A percentile compares a stretch with the other conserved stretches of the same genome.
Evolutionary conservation across 805 yeast genomes (phyloP).

Genomic region (Metschnikowia lochheadii): DNA sequence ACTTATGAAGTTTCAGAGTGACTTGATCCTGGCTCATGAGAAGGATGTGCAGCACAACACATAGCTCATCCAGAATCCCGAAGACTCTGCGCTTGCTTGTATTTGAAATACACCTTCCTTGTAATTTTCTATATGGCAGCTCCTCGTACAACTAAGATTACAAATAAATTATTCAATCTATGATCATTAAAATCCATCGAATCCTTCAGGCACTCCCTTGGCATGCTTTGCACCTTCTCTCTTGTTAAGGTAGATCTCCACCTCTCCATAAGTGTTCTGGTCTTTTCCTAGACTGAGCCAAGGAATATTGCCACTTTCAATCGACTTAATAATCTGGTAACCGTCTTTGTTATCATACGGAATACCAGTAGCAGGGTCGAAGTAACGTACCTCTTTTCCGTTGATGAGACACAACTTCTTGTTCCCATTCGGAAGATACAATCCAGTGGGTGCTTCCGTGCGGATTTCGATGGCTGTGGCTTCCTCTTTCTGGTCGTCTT

Average conservation of each 20-base stretch:
- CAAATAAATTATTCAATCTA: background rate
- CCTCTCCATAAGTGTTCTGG: slow-evolving; percentile 50
- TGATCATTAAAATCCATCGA: slow-evolving; percentile 40
- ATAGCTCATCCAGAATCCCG: background rate
- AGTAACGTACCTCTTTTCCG: slow-evolving; percentile 75
- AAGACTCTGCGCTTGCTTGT: background rate
- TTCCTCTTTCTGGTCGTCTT: slow-evolving; percentile 37
- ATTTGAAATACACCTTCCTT: background rate
- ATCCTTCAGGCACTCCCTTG: slow-evolving; percentile 85
- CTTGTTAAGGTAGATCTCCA: slow-evolving; percentile 39
- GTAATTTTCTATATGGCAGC: background rate
- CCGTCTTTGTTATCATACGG: slow-evolving; percentile 83
- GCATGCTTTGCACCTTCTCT: slow-evolving; percentile 66
- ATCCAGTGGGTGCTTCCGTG: slow-evolving; percentile 74
- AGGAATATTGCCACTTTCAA: slow-evolving; percentile 45
- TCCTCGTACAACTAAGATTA: background rate
- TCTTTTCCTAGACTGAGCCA: slow-evolving; percentile 52
- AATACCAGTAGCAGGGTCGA: slow-evolving; percentile 84
- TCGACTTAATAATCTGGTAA: slow-evolving; percentile 56
- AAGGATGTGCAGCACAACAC: slow-evolving; percentile 53
- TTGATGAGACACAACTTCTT: slow-evolving; percentile 69
- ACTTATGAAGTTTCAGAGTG: slow-evolving; percentile 58
- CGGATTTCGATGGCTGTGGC: slow-evolving; percentile 41
- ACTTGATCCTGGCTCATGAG: slow-evolving; percentile 58
- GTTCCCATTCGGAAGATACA: slow-evolving; percentile 63